Evolutionary conservation across 2,329 filamentous ascomycete genomes (phyloP).

Genomic region (Pleomassaria siparia): DNA sequence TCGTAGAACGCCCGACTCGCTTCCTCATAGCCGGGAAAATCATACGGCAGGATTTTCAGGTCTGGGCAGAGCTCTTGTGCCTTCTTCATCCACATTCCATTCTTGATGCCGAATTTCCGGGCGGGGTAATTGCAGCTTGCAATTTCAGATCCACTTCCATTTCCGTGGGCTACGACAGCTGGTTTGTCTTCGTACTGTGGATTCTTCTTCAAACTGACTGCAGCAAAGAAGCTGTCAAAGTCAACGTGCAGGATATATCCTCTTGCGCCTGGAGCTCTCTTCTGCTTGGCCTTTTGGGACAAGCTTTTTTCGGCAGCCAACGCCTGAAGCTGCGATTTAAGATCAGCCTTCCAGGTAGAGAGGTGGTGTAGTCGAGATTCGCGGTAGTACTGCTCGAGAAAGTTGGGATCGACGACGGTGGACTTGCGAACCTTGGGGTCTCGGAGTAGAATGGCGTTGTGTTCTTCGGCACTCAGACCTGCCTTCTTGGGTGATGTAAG

Average conservation of each 20-base stretch:
- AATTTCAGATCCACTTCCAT: slow-evolving; percentile 86
- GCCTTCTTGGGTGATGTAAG: slow-evolving; percentile 9
- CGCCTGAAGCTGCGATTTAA: slow-evolving; percentile 85
- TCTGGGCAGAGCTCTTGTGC: slow-evolving; percentile 81
- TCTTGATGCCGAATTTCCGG: slow-evolving; percentile 82
- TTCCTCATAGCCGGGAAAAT: slow-evolving; percentile 92
- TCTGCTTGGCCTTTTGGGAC: slow-evolving; percentile 53
- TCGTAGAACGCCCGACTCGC: slow-evolving; percentile 88
- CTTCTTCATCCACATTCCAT: slow-evolving; percentile 99
- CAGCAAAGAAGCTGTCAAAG: slow-evolving; percentile 98
- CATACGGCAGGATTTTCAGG: slow-evolving; percentile 88
- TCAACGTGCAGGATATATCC: slow-evolving; percentile 93
- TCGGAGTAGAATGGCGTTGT: slow-evolving; percentile 81
- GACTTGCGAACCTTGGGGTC: slow-evolving; percentile 86
- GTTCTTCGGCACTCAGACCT: slow-evolving; percentile 82
- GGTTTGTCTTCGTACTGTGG: slow-evolving; percentile 79
- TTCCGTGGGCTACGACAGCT: slow-evolving; percentile 84
- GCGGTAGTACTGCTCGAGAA: slow-evolving; percentile 90
- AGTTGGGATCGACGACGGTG: slow-evolving; percentile 89
- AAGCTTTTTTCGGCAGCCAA: slow-evolving; percentile 69
- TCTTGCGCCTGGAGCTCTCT: slow-evolving; percentile 63
- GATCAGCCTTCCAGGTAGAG: slow-evolving; percentile 92
- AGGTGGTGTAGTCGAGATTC: slow-evolving; percentile 94
- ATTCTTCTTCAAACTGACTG: slow-evolving; percentile 78
- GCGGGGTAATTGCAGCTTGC: slow-evolving; percentile 97